Conservation (phyloP, 2,329 filamentous ascomycete species). For the Ophiosphaerella narmari region DNA sequence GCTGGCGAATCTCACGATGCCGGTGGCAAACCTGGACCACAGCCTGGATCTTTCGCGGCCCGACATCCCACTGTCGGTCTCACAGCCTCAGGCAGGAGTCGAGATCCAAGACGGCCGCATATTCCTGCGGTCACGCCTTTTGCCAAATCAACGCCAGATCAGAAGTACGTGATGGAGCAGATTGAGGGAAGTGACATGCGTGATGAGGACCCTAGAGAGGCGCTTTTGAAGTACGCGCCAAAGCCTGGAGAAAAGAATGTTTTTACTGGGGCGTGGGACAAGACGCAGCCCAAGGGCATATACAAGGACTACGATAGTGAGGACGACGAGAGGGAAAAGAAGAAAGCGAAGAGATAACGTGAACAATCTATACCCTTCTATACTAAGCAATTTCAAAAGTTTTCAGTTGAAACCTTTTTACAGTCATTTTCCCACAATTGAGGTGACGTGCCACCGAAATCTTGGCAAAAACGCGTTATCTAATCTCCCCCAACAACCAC, state of each 20-base stretch:
- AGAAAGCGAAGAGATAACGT: slow-evolving; percentile 46
- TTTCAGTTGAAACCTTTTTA: background rate
- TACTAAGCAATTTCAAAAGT: background rate
- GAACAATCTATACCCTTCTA: slow-evolving; percentile 11
- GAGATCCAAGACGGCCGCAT: slow-evolving; percentile 84
- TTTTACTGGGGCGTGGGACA: slow-evolving; percentile 91
- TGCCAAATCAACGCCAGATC: slow-evolving; percentile 85
- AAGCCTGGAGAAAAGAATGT: slow-evolving; percentile 90
- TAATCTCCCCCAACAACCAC: slow-evolving; percentile 19
- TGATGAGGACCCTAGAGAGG: slow-evolving; percentile 94
- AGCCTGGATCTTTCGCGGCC: slow-evolving; percentile 55
- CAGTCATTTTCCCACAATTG: background rate
- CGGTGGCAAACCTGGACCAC: slow-evolving; percentile 57
- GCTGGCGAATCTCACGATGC: slow-evolving; percentile 77
- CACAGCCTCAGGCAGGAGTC: slow-evolving; percentile 74
- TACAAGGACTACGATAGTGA: slow-evolving; percentile 90
- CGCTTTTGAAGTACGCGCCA: slow-evolving; percentile 91
- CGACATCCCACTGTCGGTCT: slow-evolving; percentile 73
- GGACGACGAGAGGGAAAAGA: slow-evolving; percentile 73
- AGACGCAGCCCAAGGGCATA: slow-evolving; percentile 88
- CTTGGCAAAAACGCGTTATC: slow-evolving; percentile 10
- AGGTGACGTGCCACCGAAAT: background rate
- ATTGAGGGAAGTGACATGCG: slow-evolving; percentile 92
- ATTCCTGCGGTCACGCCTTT: slow-evolving; percentile 86
- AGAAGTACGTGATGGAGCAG: slow-evolving; percentile 83